Percentiles rank a stretch among this genome's conserved stretches.
Conservation (phyloP, 176 grass and related monocot species). For the Guadua angustifolia region DNA sequence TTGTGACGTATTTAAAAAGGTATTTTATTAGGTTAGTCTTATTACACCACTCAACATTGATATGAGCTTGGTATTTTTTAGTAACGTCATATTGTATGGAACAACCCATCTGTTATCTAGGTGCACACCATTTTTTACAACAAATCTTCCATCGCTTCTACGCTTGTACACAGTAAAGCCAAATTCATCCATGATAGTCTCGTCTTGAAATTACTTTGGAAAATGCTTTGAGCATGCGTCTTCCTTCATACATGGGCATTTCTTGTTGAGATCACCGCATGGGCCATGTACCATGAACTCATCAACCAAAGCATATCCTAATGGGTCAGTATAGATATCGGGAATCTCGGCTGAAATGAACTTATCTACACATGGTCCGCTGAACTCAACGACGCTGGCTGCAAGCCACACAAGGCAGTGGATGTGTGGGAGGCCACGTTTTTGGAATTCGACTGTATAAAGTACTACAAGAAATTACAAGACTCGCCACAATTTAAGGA, state of each 20-base stretch:
- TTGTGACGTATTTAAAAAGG: no score
- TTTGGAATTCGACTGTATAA: conserved; percentile 28
- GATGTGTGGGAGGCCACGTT: not conserved
- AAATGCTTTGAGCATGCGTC: no score
- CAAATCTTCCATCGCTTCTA: no score
- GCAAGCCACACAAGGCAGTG: not conserved
- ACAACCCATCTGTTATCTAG: no score
- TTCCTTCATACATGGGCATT: not conserved
- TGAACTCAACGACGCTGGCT: rapidly evolving
- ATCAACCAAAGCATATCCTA: not conserved
- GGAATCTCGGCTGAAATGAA: not conserved
- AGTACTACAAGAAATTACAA: not conserved
- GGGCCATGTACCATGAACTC: conserved; percentile 21
- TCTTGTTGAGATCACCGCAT: not conserved
- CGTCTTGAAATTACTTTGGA: not conserved
- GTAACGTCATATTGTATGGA: no score
- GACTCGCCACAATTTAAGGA: no score
- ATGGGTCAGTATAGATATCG: not conserved
- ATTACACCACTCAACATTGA: no score
- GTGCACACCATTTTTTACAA: no score
- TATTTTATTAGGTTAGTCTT: no score
- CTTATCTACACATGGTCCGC: not conserved
- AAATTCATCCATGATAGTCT: not conserved
- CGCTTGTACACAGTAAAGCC: no score
- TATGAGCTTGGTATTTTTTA: no score